Conservation (phyloP, 345 rosid species). For the Euclidium syriacum region DNA sequence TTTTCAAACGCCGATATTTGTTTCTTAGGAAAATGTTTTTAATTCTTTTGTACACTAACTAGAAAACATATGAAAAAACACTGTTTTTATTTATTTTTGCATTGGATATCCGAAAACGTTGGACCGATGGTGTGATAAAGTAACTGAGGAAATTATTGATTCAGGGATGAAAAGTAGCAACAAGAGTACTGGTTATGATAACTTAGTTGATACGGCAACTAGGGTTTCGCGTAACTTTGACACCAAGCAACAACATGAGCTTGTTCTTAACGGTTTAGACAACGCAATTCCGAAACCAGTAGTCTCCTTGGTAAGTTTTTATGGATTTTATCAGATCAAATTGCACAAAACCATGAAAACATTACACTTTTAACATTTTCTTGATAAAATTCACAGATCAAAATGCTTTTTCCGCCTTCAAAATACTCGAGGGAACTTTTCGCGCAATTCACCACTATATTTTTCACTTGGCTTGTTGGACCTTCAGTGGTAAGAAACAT, state of each 20-base stretch:
- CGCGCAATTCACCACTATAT: constrained; percentile 75
- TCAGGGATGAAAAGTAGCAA: constrained; percentile 37
- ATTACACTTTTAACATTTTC: not conserved
- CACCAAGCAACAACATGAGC: constrained; percentile 44
- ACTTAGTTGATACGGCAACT: constrained; percentile 61
- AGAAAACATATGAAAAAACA: no score
- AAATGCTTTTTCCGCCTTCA: constrained; percentile 50
- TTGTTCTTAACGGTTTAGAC: constrained; percentile 55
- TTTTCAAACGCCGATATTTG: no score
- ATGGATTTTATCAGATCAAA: not conserved
- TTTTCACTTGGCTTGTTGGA: constrained; percentile 85
- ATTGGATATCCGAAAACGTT: no score
- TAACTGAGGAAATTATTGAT: not conserved
- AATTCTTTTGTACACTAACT: no score
- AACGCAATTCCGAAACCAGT: constrained; percentile 50
- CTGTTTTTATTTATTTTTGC: no score
- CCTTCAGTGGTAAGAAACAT: constrained; percentile 55
- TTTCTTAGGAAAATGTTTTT: no score
- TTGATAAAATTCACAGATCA: constrained; percentile 44
- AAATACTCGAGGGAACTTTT: constrained; percentile 67
- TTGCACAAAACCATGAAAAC: not conserved
- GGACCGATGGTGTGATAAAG: no score
- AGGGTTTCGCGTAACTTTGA: constrained; percentile 43
- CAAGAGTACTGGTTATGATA: constrained; percentile 45
- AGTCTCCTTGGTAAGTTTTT: constrained; percentile 41